Evolutionary conservation across 306 rosid species (phyloP), one percentile per base, ranked within the genome.

Genomic region (Quillaja saponaria): DNA sequence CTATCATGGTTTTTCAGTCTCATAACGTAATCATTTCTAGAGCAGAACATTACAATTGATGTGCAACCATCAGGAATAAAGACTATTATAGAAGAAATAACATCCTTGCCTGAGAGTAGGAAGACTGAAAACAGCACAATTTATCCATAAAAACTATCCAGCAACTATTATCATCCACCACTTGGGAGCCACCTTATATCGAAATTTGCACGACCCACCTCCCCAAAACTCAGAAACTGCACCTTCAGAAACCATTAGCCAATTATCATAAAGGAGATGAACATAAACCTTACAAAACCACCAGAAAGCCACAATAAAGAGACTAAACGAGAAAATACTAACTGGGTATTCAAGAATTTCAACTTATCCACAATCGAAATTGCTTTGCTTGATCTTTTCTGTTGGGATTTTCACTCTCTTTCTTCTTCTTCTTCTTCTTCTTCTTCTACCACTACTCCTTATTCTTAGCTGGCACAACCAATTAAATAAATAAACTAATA

Each of bases 51-150:
- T 52, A 35, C 34, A 47, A 44, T 75, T 58, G 47, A 40, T 17
- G 60, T 42, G 46, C 18, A 55, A 49, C 52, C 21, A 49, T 46
- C 46, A 55, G 13, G 39, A 12, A 38, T 31, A 65, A 44, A 28
- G 47, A 63, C 21, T 20, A n/a, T 17, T 25, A 5, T 34, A 62
- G 31, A 8, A 63, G 8, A 31, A 34, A 40, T 41, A 45, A 44
- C 61, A 66, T 57, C 53, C 55, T 80, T 74, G 82, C 98, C 95
- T 83, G 81, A 71, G 95, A 80, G 63, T 80, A 80, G 40, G 95
- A 80, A 82, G 82, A 44, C 69, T 64, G 67, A 54, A 86, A 88
- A 70, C 95, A 92, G 67, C 95, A 84, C 9, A 92, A 59, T 61
- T 67, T 77, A 69, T 82, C 95, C 98, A 86, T 91, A 63, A 67